Base-by-base conservation (phyloP, 805 yeast species). In the Candida broadrunensis region DNA sequence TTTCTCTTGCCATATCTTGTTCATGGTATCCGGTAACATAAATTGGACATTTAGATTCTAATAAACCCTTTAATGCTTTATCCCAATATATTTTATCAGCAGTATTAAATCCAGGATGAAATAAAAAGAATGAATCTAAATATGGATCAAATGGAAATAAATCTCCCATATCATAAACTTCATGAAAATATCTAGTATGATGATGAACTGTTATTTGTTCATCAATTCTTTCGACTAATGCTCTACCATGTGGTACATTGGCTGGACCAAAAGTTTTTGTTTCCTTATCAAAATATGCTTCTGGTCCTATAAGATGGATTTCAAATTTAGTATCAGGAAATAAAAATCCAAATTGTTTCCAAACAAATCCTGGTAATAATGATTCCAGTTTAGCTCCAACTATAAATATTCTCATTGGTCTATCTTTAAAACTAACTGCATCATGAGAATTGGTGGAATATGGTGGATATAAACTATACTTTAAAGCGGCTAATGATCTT, bases 121-220 rank as follows among this genome's bases (percentile, higher is more conserved):
- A 93, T 39, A 87, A 73, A 77, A 88, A 89, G 65, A 93, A 93
- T 20, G 81, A 80, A 60, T 93, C 99, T 59, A 88, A 76, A 63
- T 91, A 93, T 34, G 99, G 99, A 62, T 93, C 99, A 62, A 90
- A 93, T 4, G 99, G 99, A 81, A 88, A 88, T 61, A 93, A 87
- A 65, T 91, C 97, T 54, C 90, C 93, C 36, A 88, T 83, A 54
- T 89, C 89, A 65, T 93, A 96, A 46, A 85, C 73, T 30, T 85
- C 91, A 58, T 89, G 88, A 80, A 93, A 93, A 63, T 84, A 90
- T 54, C 87, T 85, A 1, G 98, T 88, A 64, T 90, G 96, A 66
- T 85, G 84, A 43, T 84, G 78, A 50, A 90, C 74, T 20, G 85
- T 72, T 53, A 93, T 61, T 38, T 83, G 80, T 37, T 79, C 83